Conservation (phyloP, 1,139 yeast genomes). For the Geotrichum restrictum region DNA sequence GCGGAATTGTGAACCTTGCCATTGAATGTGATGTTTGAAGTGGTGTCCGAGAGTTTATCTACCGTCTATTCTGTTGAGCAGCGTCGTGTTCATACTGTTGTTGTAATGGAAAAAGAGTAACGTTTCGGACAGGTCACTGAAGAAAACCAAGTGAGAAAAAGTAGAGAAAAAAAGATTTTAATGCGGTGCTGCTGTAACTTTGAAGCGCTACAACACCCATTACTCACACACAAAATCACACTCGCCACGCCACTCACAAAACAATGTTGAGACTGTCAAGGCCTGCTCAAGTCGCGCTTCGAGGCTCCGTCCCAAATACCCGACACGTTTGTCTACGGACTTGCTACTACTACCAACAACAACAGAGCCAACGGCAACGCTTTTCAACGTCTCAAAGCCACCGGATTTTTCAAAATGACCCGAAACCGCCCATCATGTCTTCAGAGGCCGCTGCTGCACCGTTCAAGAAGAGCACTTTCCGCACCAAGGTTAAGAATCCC, state of each 20-base stretch:
- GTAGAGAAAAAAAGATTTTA: background rate
- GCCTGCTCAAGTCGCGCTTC: background rate
- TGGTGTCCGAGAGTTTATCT: too few species aligned
- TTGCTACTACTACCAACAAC: background rate
- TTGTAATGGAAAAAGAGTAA: background rate
- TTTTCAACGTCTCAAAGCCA: background rate
- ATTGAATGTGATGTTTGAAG: background rate
- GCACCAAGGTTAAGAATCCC: conserved; percentile 19
- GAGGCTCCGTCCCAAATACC: background rate
- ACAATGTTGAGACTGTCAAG: background rate
- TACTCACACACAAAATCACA: background rate
- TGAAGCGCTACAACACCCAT: too few species aligned
- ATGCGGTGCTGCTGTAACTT: too few species aligned
- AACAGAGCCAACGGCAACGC: background rate
- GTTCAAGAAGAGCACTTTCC: conserved; percentile 13
- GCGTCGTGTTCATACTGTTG: background rate
- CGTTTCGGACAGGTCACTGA: background rate
- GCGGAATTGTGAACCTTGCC: conserved; percentile 37
- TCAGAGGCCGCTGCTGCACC: conserved; percentile 15
- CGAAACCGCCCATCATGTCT: conserved; percentile 2
- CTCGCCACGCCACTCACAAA: background rate
- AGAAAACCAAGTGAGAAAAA: conserved; percentile 2
- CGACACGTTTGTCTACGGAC: too few species aligned
- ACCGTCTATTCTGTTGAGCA: too few species aligned
- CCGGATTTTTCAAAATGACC: background rate